phyloP scores from a whole-genome alignment of 2,329 filamentous ascomycete species.

The Zymoseptoria crescenta region DNA sequence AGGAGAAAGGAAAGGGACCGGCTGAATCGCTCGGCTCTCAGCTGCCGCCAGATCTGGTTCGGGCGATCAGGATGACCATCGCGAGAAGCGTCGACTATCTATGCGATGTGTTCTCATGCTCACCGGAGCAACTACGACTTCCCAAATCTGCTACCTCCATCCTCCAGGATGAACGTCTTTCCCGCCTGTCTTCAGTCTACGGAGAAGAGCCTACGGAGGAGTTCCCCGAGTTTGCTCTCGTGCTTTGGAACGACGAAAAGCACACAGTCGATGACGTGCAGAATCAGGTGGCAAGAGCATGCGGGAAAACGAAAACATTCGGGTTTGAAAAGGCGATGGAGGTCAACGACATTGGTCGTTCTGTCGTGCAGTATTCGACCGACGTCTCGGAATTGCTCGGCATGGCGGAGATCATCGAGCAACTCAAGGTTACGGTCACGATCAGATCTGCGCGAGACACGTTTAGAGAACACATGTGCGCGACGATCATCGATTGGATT shows the following conservation, averaged over 20 bases:
- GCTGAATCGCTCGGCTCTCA: slow-evolving; percentile 16
- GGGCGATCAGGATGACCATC: slow-evolving; percentile 78
- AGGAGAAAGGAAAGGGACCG: slow-evolving; percentile 40
- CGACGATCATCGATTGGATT: slow-evolving; percentile 95
- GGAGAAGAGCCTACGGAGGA: slow-evolving; percentile 49
- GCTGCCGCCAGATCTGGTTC: slow-evolving; percentile 66
- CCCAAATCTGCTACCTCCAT: slow-evolving; percentile 78
- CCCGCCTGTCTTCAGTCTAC: slow-evolving; percentile 67
- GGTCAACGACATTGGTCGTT: slow-evolving; percentile 80
- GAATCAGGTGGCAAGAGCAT: slow-evolving; percentile 84
- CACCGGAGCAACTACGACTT: slow-evolving; percentile 85
- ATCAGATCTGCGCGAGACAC: slow-evolving; percentile 90
- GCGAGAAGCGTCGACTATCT: slow-evolving; percentile 84
- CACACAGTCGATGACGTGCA: slow-evolving; percentile 88
- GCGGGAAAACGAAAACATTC: slow-evolving; percentile 60
- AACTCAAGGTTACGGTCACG: slow-evolving; percentile 93
- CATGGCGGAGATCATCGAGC: slow-evolving; percentile 81
- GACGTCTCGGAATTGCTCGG: slow-evolving; percentile 65
- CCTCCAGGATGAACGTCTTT: slow-evolving; percentile 68
- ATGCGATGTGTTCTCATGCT: slow-evolving; percentile 96
- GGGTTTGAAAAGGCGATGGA: slow-evolving; percentile 73
- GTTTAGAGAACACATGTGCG: slow-evolving; percentile 96
- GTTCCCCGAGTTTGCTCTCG: slow-evolving; percentile 67
- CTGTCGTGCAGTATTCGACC: slow-evolving; percentile 67
- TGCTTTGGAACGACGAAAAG: slow-evolving; percentile 98